Base-by-base conservation (phyloP, 164 flowering plant genomes). In the Magnolia sinica region DNA sequence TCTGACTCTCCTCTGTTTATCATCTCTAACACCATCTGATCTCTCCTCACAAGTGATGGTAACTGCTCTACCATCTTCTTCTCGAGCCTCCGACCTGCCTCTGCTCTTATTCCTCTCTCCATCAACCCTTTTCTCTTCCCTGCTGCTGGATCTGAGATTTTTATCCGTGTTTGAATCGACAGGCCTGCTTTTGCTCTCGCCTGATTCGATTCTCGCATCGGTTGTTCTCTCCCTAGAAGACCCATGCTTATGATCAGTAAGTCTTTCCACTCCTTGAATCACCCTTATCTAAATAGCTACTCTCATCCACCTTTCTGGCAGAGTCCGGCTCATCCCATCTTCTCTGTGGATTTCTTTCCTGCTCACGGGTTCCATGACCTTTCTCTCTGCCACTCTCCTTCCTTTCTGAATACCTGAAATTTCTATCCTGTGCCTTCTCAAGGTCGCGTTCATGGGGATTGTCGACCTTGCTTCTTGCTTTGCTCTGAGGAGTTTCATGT, bases 251-350 rank as follows among this genome's bases (percentile, higher is more conserved):
- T 78, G 72, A 81, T 91, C 98, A 70, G 89, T n/a, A 83, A 74
- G 75, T 69, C 76, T 82, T 89, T 29, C 85, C 89, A 80, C 87
- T 81, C 80, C 85, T 87, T 13, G 59, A 51, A 76, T 89, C 96
- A 76, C 68, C 24, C 73, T 79, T 88, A 16, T 90, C 95, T 22
- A 74, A 70, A 76, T 75, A 61, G 72, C 70, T 68, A 81, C 72
- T 80, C 66, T 94, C 95, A 66, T 88, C 89, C 65, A 49, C 80
- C 76, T 82, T 90, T 74, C 76, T 80, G 4, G 45, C 79, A 7
- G 80, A 31, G 68, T 87, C 92, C 51, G 88, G 20, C 63, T 92
- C 97, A 80, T 95, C 98, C 95, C 95, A 95, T 81, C 88, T 91
- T 81, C 91, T 89, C 81, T 86, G 82, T 8, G 85, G 82, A 74